Evolutionary conservation across 345 rosid genomes (phyloP), one percentile per base, ranked within the genome.

Genomic region (Bruguiera sexangula): DNA sequence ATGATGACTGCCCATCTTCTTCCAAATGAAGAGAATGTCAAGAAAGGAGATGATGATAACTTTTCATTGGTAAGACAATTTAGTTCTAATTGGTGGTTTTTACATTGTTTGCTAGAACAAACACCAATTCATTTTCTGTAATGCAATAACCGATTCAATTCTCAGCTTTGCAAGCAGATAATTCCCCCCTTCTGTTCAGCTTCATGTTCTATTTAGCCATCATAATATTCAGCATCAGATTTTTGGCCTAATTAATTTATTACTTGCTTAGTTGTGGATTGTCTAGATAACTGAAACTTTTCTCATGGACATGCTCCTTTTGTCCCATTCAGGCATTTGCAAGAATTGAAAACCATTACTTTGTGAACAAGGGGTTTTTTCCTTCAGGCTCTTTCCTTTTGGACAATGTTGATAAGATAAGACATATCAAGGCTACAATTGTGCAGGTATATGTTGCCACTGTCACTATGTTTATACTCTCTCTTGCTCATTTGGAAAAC

Each of bases 311-410:
- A 6, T 54, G 22, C 8, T 26, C 57, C 56, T 48, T 62, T 68
- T 66, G 21, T 63, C 76, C 20, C 69, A 24, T 48, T 21, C 86
- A 95, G 99, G 99, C 97, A 54, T 92, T 95, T 88, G 99, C 99
- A 60, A 88, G 96, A 89, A 95, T 95, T 73, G 96, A 92, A 83
- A 95, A 92, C 64, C 97, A 92, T 74, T 94, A 89, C 77, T 94
- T 90, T 70, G 78, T 85, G 65, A 92, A 95, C 83, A 88, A 83
- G 63, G 98, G 97, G 22, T 94, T 91, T 85, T 83, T 91, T 32
- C 64, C 90, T 55, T 83, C 88, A 11, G 96, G 92, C 81, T 85
- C 99, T 27, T 83, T 69, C 87, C 84, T 95, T 65, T 75, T 95
- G 21, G 99, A 95, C 54, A 90, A 90, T 71, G 81, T 92, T 65